Percentiles rank a stretch among this genome's conserved stretches.
phyloP scores from a whole-genome alignment of 2,329 filamentous ascomycete species.

The Colletotrichum somersetense region DNA sequence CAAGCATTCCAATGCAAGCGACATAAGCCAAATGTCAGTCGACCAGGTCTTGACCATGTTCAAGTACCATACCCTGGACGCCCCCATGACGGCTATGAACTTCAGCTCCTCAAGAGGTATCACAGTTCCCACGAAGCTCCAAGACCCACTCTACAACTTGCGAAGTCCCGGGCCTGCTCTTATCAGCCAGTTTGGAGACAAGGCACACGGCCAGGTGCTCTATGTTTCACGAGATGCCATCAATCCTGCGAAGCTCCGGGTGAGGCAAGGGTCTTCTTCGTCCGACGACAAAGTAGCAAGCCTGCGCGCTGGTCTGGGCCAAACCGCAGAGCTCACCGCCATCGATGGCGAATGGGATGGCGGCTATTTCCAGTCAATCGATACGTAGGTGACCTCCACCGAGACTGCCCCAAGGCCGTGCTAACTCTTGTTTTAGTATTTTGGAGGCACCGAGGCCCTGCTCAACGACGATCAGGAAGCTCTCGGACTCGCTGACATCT shows the following conservation, averaged over 20 bases:
- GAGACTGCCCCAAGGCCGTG: background rate
- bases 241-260: slow-evolving; percentile 31
- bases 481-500: slow-evolving; percentile 26
- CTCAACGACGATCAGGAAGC: slow-evolving; percentile 39
- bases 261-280: slow-evolving; percentile 31
- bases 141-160: slow-evolving; percentile 43
- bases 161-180: slow-evolving; percentile 39
- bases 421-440: slow-evolving; percentile 25
- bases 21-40: slow-evolving; percentile 51
- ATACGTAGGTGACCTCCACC: slow-evolving; percentile 38
- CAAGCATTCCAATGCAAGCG: slow-evolving; percentile 25
- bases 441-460: slow-evolving; percentile 40
- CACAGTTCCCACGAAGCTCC: slow-evolving; percentile 44
- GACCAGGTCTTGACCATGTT: slow-evolving; percentile 54
- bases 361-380: slow-evolving; percentile 44
- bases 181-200: slow-evolving; percentile 34
- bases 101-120: slow-evolving; percentile 41
- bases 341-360: slow-evolving; percentile 43
- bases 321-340: slow-evolving; percentile 24
- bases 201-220: slow-evolving; percentile 44
- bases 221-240: slow-evolving; percentile 35
- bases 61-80: slow-evolving; percentile 48
- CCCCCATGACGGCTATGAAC: slow-evolving; percentile 37
- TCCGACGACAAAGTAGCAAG: slow-evolving; percentile 12
- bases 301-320: slow-evolving; percentile 41